phyloP scores from a whole-genome alignment of 257 asterid genomes.

The Solanum appendiculatum region DNA sequence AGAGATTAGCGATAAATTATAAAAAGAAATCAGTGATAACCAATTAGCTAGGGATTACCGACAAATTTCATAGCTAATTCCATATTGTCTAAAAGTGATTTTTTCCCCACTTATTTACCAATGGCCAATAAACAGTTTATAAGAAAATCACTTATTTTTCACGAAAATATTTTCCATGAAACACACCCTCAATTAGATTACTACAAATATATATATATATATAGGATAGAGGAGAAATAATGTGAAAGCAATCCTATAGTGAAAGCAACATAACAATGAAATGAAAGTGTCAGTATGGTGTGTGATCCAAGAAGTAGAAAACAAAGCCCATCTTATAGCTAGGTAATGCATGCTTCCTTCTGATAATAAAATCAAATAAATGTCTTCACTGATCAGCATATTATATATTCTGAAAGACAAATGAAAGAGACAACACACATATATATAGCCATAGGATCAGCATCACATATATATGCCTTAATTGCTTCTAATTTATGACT shows the following conservation, averaged over 20 bases:
- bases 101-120: neutral
- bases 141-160: neutral
- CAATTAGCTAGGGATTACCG: neutral
- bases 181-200: neutral
- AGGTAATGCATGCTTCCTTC: neutral
- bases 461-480: neutral
- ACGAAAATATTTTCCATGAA: neutral
- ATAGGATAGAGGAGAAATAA: neutral
- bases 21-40: too few species aligned
- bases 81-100: neutral
- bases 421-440: neutral
- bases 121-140: neutral
- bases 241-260: neutral
- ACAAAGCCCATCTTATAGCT: neutral
- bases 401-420: slow-evolving; percentile 3
- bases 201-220: neutral
- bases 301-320: slow-evolving; percentile 20
- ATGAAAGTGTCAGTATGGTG: neutral
- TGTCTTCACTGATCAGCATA: neutral
- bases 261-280: neutral
- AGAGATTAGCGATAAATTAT: neutral
- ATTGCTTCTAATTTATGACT: slow-evolving; percentile 15
- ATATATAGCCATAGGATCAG: neutral
- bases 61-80: too few species aligned
- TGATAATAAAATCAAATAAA: neutral